These are phyloP conservation scores for Colletotrichum sp. DNA, from an alignment of 2,329 filamentous ascomycete species.

Conservation along the genomic window DNA sequence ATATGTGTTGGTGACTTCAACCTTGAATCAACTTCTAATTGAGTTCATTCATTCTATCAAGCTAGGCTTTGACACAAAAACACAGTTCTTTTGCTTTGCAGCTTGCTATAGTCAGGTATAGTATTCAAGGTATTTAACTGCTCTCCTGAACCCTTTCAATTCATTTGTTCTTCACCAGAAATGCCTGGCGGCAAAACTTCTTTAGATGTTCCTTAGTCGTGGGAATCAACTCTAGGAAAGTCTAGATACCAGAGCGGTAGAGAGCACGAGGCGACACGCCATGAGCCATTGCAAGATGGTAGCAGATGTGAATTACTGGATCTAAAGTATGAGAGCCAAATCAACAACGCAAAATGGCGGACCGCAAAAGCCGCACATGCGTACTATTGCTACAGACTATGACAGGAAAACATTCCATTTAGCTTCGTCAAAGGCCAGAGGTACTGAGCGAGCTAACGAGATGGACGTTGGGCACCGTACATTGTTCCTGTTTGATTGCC, in stretches of 20 bases:
- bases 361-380: fast-evolving
- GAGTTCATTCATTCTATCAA: neutral
- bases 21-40: neutral
- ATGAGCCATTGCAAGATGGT: neutral
- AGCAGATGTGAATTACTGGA: neutral
- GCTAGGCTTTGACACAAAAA: neutral
- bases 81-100: neutral
- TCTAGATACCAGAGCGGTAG: neutral
- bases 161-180: neutral
- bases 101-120: too few species aligned
- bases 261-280: neutral
- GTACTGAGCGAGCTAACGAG: neutral
- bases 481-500: too few species aligned
- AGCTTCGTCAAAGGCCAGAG: neutral
- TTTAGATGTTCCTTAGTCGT: neutral
- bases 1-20: neutral
- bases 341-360: neutral
- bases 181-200: neutral
- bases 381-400: neutral
- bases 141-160: neutral
- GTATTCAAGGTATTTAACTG: neutral
- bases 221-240: neutral
- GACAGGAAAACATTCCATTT: neutral
- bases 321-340: neutral
- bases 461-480: too few species aligned